These are phyloP conservation scores for Collybia nuda DNA, from an alignment of 768 basidiomycete species.

Conservation along the genomic window DNA sequence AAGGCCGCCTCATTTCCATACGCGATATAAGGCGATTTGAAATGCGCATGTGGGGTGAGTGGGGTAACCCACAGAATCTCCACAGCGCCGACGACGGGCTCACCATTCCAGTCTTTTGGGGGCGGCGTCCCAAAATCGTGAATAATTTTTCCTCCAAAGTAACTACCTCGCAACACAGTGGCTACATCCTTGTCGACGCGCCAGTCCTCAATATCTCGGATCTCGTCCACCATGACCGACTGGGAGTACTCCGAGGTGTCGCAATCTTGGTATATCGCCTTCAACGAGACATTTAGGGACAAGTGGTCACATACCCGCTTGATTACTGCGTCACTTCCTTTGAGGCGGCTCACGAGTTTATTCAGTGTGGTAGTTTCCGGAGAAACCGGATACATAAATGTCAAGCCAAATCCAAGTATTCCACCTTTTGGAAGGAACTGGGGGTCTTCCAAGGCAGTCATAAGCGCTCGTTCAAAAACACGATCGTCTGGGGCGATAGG, in stretches of 20 bases:
- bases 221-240: conserved; percentile 3
- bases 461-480: conserved; percentile 11
- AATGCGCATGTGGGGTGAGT: conserved; percentile 6
- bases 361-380: not conserved
- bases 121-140: not conserved
- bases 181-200: not conserved
- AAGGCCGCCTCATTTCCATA: conserved; percentile 23
- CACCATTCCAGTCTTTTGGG: not conserved
- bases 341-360: conserved; percentile 14
- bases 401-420: conserved; percentile 36
- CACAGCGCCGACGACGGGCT: not conserved
- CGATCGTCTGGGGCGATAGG: conserved; percentile 10
- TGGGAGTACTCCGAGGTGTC: not conserved
- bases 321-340: conserved; percentile 27
- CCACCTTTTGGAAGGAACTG: conserved; percentile 39
- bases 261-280: conserved; percentile 17
- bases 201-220: not conserved
- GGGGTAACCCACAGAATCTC: conserved; percentile 8
- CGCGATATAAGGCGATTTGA: conserved; percentile 12
- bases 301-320: conserved; percentile 16
- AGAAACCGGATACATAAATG: conserved; percentile 32
- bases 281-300: conserved; percentile 14
- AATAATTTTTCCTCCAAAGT: not conserved
- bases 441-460: conserved; percentile 26
- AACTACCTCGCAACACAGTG: not conserved